Evolutionary conservation across 75 land plant genomes (phyloP).

Genomic region (Picea glauca): DNA sequence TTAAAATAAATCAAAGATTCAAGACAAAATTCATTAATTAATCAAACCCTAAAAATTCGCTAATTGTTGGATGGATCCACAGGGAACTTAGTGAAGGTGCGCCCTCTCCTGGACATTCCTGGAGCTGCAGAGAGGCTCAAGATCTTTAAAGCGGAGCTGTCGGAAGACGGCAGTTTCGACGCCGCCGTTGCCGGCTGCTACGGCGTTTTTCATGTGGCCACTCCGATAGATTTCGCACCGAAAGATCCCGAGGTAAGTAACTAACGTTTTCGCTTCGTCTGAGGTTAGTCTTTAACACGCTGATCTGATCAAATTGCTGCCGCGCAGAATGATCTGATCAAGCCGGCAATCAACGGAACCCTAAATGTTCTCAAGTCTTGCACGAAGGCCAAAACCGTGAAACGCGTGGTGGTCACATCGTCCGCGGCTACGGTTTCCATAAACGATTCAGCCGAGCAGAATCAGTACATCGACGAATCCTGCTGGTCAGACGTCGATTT

Average conservation of each 20-base stretch:
- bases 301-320: not conserved
- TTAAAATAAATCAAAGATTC: no score
- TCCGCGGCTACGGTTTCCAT: constrained; percentile 25
- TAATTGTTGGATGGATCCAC: not conserved
- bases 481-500: constrained; percentile 10
- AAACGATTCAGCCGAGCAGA: not conserved
- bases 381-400: constrained; percentile 22
- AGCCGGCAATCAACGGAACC: constrained; percentile 24
- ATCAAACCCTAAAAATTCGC: no score
- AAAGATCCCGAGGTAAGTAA: constrained; percentile 32
- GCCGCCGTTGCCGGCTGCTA: constrained; percentile 30
- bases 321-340: constrained; percentile 12
- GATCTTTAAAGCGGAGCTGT: constrained; percentile 31
- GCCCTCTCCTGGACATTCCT: constrained; percentile 24
- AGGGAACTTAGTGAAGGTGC: constrained; percentile 23
- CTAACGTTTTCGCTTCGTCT: not conserved
- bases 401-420: constrained; percentile 30
- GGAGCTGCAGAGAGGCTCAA: constrained; percentile 39
- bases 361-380: constrained; percentile 35
- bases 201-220: constrained; percentile 46
- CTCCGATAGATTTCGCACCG: constrained; percentile 11
- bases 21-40: no score
- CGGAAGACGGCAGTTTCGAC: constrained; percentile 42
- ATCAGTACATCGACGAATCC: not conserved
- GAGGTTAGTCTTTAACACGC: not conserved